phyloP scores from a whole-genome alignment of 2,329 filamentous ascomycete genomes.

The Alternaria novae-zelandiae region DNA sequence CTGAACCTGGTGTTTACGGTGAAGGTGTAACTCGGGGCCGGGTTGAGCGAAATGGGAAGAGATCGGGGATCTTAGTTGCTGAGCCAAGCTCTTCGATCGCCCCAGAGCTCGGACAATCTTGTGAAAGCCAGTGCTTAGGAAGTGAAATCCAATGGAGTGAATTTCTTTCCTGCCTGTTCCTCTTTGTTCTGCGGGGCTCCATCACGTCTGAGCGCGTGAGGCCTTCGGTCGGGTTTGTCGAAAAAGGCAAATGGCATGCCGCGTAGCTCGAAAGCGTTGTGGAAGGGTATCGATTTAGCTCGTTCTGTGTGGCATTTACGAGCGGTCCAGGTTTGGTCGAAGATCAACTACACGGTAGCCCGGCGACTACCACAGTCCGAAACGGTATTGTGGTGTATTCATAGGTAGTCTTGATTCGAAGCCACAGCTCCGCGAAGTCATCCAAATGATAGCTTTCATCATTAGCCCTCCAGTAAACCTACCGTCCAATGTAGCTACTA shows the following conservation, averaged over 20 bases:
- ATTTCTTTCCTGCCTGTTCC: conserved; percentile 43
- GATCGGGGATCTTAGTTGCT: conserved; percentile 25
- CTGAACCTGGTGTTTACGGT: neutral
- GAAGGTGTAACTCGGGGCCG: neutral
- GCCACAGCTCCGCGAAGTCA: neutral
- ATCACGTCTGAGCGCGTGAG: conserved; percentile 45
- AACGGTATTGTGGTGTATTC: conserved; percentile 12
- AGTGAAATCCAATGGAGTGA: conserved; percentile 53
- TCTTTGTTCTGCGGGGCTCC: conserved; percentile 21
- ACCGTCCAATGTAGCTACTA: neutral
- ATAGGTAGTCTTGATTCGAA: neutral
- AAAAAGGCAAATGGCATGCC: conserved; percentile 69
- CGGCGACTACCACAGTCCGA: conserved; percentile 58
- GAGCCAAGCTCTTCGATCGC: conserved; percentile 26
- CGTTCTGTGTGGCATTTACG: conserved; percentile 56
- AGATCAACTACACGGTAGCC: conserved; percentile 72
- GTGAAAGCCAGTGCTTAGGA: conserved; percentile 52
- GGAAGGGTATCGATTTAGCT: conserved; percentile 51
- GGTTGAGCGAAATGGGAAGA: neutral
- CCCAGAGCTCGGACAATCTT: conserved; percentile 43
- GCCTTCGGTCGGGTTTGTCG: conserved; percentile 69
- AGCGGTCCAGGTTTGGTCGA: conserved; percentile 76
- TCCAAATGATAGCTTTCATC: neutral
- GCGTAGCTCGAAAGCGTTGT: conserved; percentile 66
- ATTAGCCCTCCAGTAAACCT: neutral